Percentiles rank a stretch among this genome's conserved stretches.
Conservation (phyloP, 306 rosid genomes). For the Herpetospermum pedunculosum region DNA sequence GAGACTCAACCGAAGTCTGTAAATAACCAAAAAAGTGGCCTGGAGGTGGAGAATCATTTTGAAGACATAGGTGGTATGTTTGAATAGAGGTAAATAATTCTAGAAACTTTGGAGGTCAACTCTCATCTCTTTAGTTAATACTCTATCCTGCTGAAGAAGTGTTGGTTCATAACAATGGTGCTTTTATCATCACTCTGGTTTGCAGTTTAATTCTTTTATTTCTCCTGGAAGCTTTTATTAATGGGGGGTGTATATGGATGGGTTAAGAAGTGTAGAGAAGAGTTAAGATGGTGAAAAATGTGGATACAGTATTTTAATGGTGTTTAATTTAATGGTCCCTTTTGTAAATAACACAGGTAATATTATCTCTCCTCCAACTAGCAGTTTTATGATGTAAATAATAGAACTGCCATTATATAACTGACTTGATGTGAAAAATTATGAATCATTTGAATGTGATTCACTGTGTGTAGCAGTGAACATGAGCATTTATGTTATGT, state of each 20-base stretch:
- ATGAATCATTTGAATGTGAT: conserved; percentile 1
- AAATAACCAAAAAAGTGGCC: conserved; percentile 53
- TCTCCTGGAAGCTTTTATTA: conserved; percentile 37
- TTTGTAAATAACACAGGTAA: conserved; percentile 50
- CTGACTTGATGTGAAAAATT: not conserved
- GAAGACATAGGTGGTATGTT: conserved; percentile 34
- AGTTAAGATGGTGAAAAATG: conserved; percentile 1
- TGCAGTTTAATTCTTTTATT: conserved; percentile 6
- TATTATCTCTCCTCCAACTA: conserved; percentile 25
- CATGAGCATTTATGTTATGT: not conserved
- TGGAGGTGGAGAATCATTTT: conserved; percentile 61
- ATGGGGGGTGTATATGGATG: conserved; percentile 41
- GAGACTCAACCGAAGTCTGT: conserved; percentile 72
- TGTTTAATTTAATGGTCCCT: conserved; percentile 3
- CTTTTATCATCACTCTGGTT: conserved; percentile 10
- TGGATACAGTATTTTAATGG: conserved; percentile 2
- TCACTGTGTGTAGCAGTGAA: not conserved
- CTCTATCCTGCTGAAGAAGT: conserved; percentile 3
- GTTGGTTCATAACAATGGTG: not conserved
- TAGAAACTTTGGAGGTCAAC: not conserved
- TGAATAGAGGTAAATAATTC: conserved; percentile 33
- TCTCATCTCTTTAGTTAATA: not conserved
- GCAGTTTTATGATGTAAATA: conserved; percentile 50
- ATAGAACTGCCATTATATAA: conserved; percentile 19
- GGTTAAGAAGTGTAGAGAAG: conserved; percentile 49